These are phyloP conservation scores for Thermomucor indicae-seudaticae DNA, from an alignment of 371 early-diverging fungal genomes.

Conservation along the genomic window DNA sequence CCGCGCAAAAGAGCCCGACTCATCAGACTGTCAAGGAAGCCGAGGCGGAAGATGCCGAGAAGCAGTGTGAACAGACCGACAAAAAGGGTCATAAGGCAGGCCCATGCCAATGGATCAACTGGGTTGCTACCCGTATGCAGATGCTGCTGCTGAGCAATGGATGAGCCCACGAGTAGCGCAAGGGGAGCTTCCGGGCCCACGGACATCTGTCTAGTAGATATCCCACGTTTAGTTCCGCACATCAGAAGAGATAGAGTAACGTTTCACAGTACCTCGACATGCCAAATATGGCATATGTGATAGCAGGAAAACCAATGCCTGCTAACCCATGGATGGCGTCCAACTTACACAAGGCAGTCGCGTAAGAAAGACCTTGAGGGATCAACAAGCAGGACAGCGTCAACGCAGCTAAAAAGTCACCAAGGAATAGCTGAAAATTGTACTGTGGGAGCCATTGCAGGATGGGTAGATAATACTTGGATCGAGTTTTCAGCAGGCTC, in stretches of 20 bases:
- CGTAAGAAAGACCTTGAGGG: slow-evolving; percentile 90
- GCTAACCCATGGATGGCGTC: slow-evolving; percentile 88
- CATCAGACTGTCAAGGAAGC: slow-evolving; percentile 92
- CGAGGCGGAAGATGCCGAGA: slow-evolving; percentile 87
- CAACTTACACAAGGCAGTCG: slow-evolving; percentile 76
- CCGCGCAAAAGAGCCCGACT: slow-evolving; percentile 88
- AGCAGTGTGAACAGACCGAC: slow-evolving; percentile 85
- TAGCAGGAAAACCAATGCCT: slow-evolving; percentile 75
- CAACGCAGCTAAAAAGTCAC: slow-evolving; percentile 80
- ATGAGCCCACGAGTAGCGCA: slow-evolving; percentile 18
- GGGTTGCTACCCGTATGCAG: slow-evolving; percentile 24
- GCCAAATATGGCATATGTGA: slow-evolving; percentile 84
- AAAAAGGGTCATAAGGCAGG: slow-evolving; percentile 64
- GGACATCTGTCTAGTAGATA: slow-evolving; percentile 69
- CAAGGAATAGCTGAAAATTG: slow-evolving; percentile 35
- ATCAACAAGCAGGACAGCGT: slow-evolving; percentile 86
- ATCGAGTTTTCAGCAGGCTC: slow-evolving; percentile 45
- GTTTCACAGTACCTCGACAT: slow-evolving; percentile 64
- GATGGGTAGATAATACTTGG: slow-evolving; percentile 88
- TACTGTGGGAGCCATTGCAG: slow-evolving; percentile 86
- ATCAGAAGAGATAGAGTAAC: background rate
- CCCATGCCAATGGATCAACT: slow-evolving; percentile 37
- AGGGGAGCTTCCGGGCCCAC: slow-evolving; percentile 22
- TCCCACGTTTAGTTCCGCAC: no score
- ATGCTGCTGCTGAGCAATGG: slow-evolving; percentile 26